phyloP scores from a whole-genome alignment of 1,284 basidiomycete species.

The Fereydounia khargensis region DNA sequence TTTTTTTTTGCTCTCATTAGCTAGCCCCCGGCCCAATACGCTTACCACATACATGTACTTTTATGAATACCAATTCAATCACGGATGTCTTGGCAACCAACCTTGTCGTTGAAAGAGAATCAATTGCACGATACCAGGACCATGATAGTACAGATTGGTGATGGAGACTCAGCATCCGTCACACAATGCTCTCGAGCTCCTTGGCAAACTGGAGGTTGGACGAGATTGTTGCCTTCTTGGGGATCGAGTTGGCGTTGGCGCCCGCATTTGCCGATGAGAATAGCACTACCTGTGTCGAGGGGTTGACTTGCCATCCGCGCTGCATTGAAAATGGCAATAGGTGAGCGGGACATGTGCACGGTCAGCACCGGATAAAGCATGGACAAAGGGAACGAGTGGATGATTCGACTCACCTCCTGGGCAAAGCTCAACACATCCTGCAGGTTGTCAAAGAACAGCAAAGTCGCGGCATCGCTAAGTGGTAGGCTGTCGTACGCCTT shows the following conservation, averaged over 20 bases:
- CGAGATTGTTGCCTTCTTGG: slow-evolving; percentile 51
- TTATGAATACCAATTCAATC: no score
- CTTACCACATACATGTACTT: no score
- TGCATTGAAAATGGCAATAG: no score
- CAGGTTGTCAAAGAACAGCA: slow-evolving; percentile 79
- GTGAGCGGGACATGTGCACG: not conserved
- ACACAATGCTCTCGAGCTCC: slow-evolving; percentile 56
- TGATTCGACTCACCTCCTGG: slow-evolving; percentile 60
- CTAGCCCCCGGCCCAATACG: no score
- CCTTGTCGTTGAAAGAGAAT: no score
- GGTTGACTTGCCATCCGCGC: slow-evolving; percentile 59
- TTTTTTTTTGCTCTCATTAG: no score
- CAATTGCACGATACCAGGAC: no score
- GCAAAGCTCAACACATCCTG: slow-evolving; percentile 76
- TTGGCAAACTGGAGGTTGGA: slow-evolving; percentile 53
- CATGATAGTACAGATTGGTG: no score
- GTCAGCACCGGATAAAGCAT: not conserved
- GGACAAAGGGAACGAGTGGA: not conserved
- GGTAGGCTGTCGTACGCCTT: slow-evolving; percentile 83
- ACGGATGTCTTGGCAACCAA: no score
- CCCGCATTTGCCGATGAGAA: slow-evolving; percentile 36
- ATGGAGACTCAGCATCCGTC: no score
- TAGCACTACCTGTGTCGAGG: slow-evolving; percentile 53
- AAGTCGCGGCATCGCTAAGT: slow-evolving; percentile 78
- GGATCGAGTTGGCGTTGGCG: slow-evolving; percentile 23